A percentile compares a stretch with the other conserved stretches of the same genome.
phyloP scores from a whole-genome alignment of 108 stramenopile species.

The Stephanodiscus minutulus region DNA sequence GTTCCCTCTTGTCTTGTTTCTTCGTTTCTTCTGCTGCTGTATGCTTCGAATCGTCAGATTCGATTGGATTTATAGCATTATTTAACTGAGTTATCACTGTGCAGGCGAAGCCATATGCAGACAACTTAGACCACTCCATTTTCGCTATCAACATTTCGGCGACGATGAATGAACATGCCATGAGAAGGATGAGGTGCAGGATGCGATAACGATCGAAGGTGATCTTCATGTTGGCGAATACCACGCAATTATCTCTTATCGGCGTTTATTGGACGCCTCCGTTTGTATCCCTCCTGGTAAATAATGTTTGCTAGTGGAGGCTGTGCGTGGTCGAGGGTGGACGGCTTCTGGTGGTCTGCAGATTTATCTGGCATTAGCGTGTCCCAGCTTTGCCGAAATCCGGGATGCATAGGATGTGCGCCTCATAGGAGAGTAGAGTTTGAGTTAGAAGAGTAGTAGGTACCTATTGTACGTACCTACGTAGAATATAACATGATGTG shows the following conservation, averaged over 20 bases:
- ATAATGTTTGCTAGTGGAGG: no score
- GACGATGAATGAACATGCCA: constrained; percentile 13
- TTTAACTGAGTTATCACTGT: constrained; percentile 31
- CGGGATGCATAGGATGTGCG: no score
- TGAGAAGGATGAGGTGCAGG: constrained; percentile 30
- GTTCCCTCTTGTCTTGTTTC: constrained; percentile 10
- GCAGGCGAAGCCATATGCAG: constrained; percentile 37
- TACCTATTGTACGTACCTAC: no score
- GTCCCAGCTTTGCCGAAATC: no score
- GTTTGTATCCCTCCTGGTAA: no score
- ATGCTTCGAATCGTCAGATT: background rate
- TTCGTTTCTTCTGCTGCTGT: background rate
- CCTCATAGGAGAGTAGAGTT: no score
- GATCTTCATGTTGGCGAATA: constrained; percentile 18
- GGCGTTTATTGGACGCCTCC: background rate
- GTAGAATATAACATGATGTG: no score
- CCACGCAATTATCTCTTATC: background rate
- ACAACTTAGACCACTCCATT: constrained; percentile 38
- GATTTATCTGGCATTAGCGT: no score
- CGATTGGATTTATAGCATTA: constrained; percentile 23
- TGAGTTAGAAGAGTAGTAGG: no score
- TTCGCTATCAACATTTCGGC: constrained; percentile 22
- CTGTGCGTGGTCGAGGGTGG: no score
- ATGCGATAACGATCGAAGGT: constrained; percentile 31
- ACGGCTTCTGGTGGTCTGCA: no score